Evolutionary conservation across 208 protist genomes (phyloP).

Genomic region (Crithidia expoeki): DNA sequence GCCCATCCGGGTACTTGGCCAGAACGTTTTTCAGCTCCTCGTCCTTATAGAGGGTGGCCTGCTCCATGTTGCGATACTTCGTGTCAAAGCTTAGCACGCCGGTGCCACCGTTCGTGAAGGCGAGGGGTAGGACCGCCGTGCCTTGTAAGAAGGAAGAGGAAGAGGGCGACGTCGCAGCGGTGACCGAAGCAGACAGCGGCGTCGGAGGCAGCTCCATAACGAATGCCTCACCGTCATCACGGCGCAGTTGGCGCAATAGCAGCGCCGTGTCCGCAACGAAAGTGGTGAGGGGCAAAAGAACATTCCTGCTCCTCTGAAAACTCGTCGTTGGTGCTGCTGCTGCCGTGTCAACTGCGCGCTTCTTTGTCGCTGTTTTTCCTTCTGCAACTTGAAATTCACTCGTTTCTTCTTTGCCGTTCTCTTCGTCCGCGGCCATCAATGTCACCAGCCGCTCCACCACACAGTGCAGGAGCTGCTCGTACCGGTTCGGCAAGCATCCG

Average conservation of each 20-base stretch:
- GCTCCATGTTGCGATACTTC: constrained; percentile 72
- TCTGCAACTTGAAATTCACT: background rate
- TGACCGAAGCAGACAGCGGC: background rate
- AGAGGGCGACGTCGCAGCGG: constrained; percentile 1
- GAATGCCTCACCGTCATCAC: constrained; percentile 58
- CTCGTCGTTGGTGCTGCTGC: background rate
- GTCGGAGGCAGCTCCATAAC: constrained; percentile 45
- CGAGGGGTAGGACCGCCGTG: constrained; percentile 58
- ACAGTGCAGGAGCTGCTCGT: constrained; percentile 28
- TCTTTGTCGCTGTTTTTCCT: background rate
- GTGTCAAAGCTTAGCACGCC: constrained; percentile 67
- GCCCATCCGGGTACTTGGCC: constrained; percentile 83
- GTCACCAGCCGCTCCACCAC: constrained; percentile 33
- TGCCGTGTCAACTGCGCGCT: background rate
- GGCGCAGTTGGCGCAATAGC: constrained; percentile 48
- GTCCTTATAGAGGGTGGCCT: constrained; percentile 81
- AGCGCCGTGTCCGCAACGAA: constrained; percentile 53
- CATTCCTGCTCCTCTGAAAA: too few species aligned
- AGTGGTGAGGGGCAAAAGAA: constrained; percentile 20
- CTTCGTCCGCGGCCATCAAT: constrained; percentile 22
- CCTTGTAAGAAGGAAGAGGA: background rate
- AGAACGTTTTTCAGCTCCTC: constrained; percentile 63
- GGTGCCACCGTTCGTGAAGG: constrained; percentile 58
- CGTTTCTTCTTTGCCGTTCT: background rate
- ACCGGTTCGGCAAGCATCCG: constrained; percentile 27